Conservation (phyloP, 2,329 filamentous ascomycete genomes). For the Diaporthe vaccinii region DNA sequence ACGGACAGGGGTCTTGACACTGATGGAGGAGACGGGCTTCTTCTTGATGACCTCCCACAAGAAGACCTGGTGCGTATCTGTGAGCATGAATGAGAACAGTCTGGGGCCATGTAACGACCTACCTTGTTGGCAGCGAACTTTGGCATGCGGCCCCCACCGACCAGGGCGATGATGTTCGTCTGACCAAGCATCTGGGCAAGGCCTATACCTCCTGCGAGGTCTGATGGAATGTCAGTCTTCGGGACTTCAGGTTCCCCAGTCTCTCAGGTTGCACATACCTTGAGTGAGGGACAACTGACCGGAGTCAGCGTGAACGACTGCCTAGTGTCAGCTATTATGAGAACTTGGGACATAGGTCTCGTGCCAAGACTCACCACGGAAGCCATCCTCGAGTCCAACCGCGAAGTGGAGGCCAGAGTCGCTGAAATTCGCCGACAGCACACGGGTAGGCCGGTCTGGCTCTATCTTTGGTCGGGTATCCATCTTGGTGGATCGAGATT, state of each 20-base stretch:
- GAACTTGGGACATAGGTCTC: not conserved
- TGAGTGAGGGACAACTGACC: conserved; percentile 74
- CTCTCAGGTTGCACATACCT: conserved; percentile 37
- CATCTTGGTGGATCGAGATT: conserved; percentile 69
- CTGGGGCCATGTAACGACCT: conserved; percentile 29
- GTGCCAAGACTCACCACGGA: conserved; percentile 74
- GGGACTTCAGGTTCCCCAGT: conserved; percentile 49
- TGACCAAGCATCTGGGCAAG: conserved; percentile 89
- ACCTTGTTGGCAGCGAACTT: conserved; percentile 92
- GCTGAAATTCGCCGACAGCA: conserved; percentile 89
- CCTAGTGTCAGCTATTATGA: conserved; percentile 46
- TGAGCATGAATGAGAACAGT: conserved; percentile 1
- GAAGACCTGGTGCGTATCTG: conserved; percentile 67
- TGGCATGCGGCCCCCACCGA: conserved; percentile 87
- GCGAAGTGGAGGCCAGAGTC: conserved; percentile 87
- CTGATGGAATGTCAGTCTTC: conserved; percentile 53
- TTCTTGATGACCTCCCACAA: conserved; percentile 93
- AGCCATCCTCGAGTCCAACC: conserved; percentile 87
- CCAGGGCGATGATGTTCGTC: conserved; percentile 88
- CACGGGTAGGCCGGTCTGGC: conserved; percentile 78
- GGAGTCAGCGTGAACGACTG: conserved; percentile 81
- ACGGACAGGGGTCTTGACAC: conserved; percentile 84
- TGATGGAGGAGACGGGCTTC: conserved; percentile 80
- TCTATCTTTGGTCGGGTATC: conserved; percentile 91
- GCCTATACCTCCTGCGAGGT: conserved; percentile 86